Percentiles rank a stretch among this genome's conserved stretches.
These are phyloP conservation scores for Metschnikowia kofuensis DNA, from an alignment of 805 yeast species.

Conservation along the genomic window DNA sequence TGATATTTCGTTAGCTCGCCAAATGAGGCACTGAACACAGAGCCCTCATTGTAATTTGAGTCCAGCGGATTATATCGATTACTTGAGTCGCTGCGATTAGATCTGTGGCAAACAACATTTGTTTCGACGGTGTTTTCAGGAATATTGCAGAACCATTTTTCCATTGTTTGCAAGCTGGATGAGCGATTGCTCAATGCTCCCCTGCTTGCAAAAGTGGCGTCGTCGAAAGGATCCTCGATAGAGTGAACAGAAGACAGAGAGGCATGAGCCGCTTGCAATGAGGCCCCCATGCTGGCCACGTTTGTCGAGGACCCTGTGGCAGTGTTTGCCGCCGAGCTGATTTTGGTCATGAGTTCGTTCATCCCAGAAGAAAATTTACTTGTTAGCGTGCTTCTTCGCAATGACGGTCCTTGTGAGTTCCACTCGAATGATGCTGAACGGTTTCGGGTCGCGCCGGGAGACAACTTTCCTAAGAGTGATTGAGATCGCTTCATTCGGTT, in stretches of 20 bases:
- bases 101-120: slow-evolving; percentile 5
- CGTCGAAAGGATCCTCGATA: slow-evolving; percentile 24
- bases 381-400: slow-evolving; percentile 12
- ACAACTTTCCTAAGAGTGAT: slow-evolving; percentile 28
- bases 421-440: slow-evolving; percentile 37
- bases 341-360: slow-evolving; percentile 40
- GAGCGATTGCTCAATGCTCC: slow-evolving; percentile 32
- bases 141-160: slow-evolving; percentile 41
- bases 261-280: slow-evolving; percentile 3
- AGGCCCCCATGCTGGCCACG: not conserved
- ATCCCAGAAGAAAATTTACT: slow-evolving; percentile 40
- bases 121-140: slow-evolving; percentile 9
- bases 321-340: slow-evolving; percentile 24
- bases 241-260: slow-evolving; percentile 36
- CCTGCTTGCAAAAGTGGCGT: slow-evolving; percentile 5
- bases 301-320: slow-evolving; percentile 3
- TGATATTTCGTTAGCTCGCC: slow-evolving; percentile 33
- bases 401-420: slow-evolving; percentile 6
- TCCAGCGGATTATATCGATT: slow-evolving; percentile 8
- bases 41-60: slow-evolving; percentile 20
- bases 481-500: slow-evolving; percentile 13
- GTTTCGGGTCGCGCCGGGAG: slow-evolving; percentile 38
- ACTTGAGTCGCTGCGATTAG: slow-evolving; percentile 7
- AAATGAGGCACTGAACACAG: slow-evolving; percentile 20
- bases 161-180: slow-evolving; percentile 41